These are phyloP conservation scores for Pichia rugopelliculosa DNA, from an alignment of 805 yeast genomes.

Conservation along the genomic window DNA sequence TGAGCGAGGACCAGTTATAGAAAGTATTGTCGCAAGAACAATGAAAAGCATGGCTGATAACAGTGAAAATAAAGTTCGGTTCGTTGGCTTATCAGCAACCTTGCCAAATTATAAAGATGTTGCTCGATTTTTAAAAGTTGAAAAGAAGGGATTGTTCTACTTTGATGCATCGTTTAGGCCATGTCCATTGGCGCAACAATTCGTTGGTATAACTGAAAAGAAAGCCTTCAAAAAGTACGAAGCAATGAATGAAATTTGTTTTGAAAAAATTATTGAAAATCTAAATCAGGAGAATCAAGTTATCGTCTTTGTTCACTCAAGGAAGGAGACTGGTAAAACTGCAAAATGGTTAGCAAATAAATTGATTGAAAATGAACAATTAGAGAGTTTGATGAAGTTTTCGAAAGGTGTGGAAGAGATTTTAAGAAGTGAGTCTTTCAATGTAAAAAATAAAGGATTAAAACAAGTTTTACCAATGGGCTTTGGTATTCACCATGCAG, in stretches of 20 bases:
- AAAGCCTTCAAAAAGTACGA: slow-evolving; percentile 67
- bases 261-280: slow-evolving; percentile 66
- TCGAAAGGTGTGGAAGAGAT: slow-evolving; percentile 58
- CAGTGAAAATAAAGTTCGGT: slow-evolving; percentile 41
- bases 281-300: slow-evolving; percentile 63
- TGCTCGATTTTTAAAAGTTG: slow-evolving; percentile 69
- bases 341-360: slow-evolving; percentile 67
- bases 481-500: slow-evolving; percentile 90
- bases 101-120: slow-evolving; percentile 86
- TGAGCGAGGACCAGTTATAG: slow-evolving; percentile 91
- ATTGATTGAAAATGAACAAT: slow-evolving; percentile 47
- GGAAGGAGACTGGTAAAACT: slow-evolving; percentile 84
- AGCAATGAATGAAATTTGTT: slow-evolving; percentile 89
- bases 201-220: slow-evolving; percentile 80
- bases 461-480: slow-evolving; percentile 61
- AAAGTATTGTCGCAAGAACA: slow-evolving; percentile 76
- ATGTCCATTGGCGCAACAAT: slow-evolving; percentile 85
- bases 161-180: slow-evolving; percentile 85
- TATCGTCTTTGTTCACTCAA: slow-evolving; percentile 86
- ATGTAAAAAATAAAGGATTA: slow-evolving; percentile 45
- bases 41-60: slow-evolving; percentile 41
- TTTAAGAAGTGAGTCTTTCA: slow-evolving; percentile 54
- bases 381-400: slow-evolving; percentile 35
- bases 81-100: slow-evolving; percentile 89
- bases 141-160: slow-evolving; percentile 58